phyloP scores from a whole-genome alignment of 2,329 filamentous ascomycete genomes.

The Calonectria honghensis region DNA sequence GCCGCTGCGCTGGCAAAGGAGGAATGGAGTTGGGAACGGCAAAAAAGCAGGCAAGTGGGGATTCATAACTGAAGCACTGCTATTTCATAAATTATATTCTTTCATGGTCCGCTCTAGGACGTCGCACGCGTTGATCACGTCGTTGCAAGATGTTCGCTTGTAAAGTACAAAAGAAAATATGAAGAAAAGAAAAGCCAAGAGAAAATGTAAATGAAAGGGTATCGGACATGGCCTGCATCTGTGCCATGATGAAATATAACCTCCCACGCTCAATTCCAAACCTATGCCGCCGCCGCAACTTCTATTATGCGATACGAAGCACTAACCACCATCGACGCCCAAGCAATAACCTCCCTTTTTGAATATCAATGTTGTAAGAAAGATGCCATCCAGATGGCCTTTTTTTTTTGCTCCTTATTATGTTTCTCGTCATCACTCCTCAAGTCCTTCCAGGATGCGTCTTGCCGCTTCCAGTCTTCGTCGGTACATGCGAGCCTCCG shows the following conservation, averaged over 20 bases:
- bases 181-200: slow-evolving; percentile 14
- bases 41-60: too few relatives aligned
- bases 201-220: slow-evolving; percentile 50
- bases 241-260: slow-evolving; percentile 51
- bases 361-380: slow-evolving; percentile 15
- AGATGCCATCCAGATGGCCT: slow-evolving; percentile 29
- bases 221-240: slow-evolving; percentile 55
- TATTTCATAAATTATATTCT: slow-evolving; percentile 21
- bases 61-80: slow-evolving; percentile 10
- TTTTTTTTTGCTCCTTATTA: not conserved
- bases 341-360: slow-evolving; percentile 40
- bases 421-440: slow-evolving; percentile 59
- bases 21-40: not conserved
- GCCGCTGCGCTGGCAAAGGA: not conserved
- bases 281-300: slow-evolving; percentile 39
- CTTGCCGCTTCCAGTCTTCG: slow-evolving; percentile 85
- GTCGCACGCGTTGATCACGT: slow-evolving; percentile 1
- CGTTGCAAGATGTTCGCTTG: slow-evolving; percentile 1
- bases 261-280: slow-evolving; percentile 51
- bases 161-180: slow-evolving; percentile 1
- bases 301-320: slow-evolving; percentile 43
- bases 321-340: slow-evolving; percentile 41
- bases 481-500: slow-evolving; percentile 79
- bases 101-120: not conserved
- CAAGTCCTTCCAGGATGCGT: slow-evolving; percentile 81